phyloP scores from a whole-genome alignment of 768 basidiomycete species.

The Kwoniella sp. region DNA sequence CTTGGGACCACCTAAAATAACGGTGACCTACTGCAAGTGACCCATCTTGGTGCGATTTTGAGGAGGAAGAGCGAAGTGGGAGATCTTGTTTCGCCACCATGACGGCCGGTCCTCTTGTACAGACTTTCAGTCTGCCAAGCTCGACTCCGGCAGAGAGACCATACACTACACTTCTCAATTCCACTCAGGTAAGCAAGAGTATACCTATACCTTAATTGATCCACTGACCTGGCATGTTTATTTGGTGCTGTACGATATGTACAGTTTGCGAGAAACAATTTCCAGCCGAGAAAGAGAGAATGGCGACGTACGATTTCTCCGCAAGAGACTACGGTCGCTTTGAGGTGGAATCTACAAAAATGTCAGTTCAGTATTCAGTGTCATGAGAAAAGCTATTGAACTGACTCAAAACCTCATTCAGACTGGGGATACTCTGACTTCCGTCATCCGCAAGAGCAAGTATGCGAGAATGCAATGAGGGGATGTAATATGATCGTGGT shows the following conservation, averaged over 20 bases:
- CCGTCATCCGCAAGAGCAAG: constrained; percentile 48
- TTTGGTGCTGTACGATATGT: too few species aligned
- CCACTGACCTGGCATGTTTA: too few species aligned
- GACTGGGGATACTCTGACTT: constrained; percentile 49
- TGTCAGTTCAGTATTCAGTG: constrained; percentile 30
- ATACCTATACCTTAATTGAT: background rate
- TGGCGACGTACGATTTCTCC: constrained; percentile 42
- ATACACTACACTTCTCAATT: constrained; percentile 40
- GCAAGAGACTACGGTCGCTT: constrained; percentile 40
- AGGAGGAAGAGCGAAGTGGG: background rate
- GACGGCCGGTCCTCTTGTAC: background rate
- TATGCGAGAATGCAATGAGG: constrained; percentile 46
- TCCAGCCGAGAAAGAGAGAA: constrained; percentile 32
- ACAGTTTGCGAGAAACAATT: constrained; percentile 38
- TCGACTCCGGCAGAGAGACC: constrained; percentile 33
- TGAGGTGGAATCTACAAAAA: constrained; percentile 39
- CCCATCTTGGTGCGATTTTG: background rate
- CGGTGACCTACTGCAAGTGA: too few species aligned
- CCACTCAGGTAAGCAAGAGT: constrained; percentile 39
- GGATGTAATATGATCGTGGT: constrained; percentile 53
- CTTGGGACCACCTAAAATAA: too few species aligned
- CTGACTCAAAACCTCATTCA: constrained; percentile 6
- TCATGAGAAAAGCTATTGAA: background rate
- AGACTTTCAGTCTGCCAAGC: constrained; percentile 28
- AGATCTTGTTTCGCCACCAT: constrained; percentile 2